These are phyloP conservation scores for Moricandia moricandioides DNA, from an alignment of 345 rosid species.

Conservation along the genomic window DNA sequence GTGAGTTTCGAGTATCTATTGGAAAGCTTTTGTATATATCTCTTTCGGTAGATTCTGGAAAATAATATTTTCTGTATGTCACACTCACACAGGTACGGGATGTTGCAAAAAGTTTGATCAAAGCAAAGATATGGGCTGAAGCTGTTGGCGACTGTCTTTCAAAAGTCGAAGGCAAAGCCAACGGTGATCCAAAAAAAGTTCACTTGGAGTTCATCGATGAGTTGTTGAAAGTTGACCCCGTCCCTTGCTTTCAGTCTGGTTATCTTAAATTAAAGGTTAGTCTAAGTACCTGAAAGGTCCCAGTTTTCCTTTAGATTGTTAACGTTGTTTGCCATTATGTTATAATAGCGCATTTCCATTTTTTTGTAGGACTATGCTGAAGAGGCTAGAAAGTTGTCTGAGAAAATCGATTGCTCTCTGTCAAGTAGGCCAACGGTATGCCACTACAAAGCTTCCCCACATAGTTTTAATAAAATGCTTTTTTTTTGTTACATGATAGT, in stretches of 20 bases:
- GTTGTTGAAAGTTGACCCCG: constrained; percentile 53
- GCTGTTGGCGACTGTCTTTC: constrained; percentile 56
- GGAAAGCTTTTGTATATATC: constrained; percentile 14
- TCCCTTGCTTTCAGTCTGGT: constrained; percentile 66
- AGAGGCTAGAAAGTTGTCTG: constrained; percentile 56
- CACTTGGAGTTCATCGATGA: constrained; percentile 44
- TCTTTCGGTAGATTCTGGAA: constrained; percentile 18
- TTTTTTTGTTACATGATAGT: background rate
- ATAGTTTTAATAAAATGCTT: background rate
- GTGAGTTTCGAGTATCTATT: constrained; percentile 50
- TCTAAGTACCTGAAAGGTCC: constrained; percentile 13
- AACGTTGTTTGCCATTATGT: constrained; percentile 9
- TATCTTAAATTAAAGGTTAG: constrained; percentile 72
- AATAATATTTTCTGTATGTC: background rate
- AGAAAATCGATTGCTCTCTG: constrained; percentile 54
- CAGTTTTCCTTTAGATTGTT: constrained; percentile 7
- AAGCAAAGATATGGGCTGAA: constrained; percentile 72
- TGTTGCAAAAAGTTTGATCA: constrained; percentile 50
- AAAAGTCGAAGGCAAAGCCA: constrained; percentile 49
- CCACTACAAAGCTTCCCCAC: constrained; percentile 18
- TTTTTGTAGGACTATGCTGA: constrained; percentile 60
- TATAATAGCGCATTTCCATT: constrained; percentile 1
- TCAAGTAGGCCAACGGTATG: constrained; percentile 55
- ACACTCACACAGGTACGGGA: constrained; percentile 60
- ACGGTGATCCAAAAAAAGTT: constrained; percentile 46